Percentiles rank a stretch among this genome's conserved stretches.
phyloP scores from a whole-genome alignment of 23 red algal genomes.

The Pyropia yezoensis region DNA sequence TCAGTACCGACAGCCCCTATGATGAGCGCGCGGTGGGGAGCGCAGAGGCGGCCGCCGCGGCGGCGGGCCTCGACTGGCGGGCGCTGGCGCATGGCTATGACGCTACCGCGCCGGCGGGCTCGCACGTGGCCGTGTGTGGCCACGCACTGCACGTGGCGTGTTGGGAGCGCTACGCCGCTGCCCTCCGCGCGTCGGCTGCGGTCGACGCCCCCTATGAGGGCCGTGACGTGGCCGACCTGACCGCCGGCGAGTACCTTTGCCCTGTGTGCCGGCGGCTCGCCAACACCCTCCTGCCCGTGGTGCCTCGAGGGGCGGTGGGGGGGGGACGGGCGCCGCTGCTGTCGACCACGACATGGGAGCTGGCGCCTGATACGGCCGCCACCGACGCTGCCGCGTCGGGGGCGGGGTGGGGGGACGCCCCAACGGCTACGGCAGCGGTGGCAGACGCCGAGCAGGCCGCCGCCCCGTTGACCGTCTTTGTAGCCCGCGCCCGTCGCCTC shows the following conservation, averaged over 20 bases:
- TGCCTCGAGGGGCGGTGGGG: background rate
- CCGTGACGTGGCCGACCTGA: constrained; percentile 30
- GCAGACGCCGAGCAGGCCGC: too few species aligned
- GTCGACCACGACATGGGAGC: background rate
- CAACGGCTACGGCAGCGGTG: too few species aligned
- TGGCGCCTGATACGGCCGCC: too few species aligned
- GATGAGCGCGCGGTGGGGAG: too few species aligned
- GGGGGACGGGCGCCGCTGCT: background rate
- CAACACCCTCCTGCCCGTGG: constrained; percentile 54
- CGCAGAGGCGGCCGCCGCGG: too few species aligned
- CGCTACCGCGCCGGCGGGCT: constrained; percentile 1
- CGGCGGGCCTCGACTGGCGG: too few species aligned
- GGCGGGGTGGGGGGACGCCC: too few species aligned
- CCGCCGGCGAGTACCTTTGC: constrained; percentile 56
- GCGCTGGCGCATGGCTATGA: background rate
- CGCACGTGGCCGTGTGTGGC: constrained; percentile 45
- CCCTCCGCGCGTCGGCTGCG: constrained; percentile 19
- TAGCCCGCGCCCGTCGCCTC: too few species aligned
- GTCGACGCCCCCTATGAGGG: constrained; percentile 29
- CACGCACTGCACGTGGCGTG: constrained; percentile 58
- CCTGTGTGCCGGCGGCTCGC: constrained; percentile 69
- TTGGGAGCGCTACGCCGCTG: constrained; percentile 40
- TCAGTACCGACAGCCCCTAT: too few species aligned
- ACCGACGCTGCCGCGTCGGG: too few species aligned
- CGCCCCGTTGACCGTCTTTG: too few species aligned